phyloP scores from a whole-genome alignment of 1,284 basidiomycete species.

The Fomitopsis pinicola region DNA sequence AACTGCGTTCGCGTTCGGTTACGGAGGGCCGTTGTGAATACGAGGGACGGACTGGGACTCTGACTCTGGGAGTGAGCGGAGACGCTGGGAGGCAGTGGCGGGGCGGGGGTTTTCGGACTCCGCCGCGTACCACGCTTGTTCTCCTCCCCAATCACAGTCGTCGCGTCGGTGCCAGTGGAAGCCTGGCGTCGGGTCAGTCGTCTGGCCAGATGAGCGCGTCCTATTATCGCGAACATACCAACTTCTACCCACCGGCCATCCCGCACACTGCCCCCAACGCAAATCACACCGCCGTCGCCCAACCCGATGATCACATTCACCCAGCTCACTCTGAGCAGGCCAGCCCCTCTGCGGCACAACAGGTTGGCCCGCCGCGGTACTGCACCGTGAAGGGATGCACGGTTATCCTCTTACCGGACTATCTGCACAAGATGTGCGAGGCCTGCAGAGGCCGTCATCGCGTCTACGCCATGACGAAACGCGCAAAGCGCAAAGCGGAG shows the following conservation, averaged over 20 bases:
- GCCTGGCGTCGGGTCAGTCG: not conserved
- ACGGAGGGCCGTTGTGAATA: too few relatives aligned
- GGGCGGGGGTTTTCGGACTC: not conserved
- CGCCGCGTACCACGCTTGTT: not conserved
- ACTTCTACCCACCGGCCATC: not conserved
- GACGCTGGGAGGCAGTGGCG: not conserved
- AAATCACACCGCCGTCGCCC: not conserved
- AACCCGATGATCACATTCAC: not conserved
- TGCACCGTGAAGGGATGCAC: conserved; percentile 32
- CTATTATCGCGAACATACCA: not conserved
- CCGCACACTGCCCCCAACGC: not conserved
- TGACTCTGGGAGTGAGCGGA: not conserved
- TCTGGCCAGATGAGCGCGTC: not conserved
- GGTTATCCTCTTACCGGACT: conserved; percentile 20
- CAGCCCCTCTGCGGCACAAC: not conserved
- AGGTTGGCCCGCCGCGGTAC: not conserved
- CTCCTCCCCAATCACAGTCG: not conserved
- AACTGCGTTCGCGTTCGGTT: too few relatives aligned
- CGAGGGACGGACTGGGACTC: too few relatives aligned
- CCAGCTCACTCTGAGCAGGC: not conserved
- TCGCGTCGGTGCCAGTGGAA: not conserved
- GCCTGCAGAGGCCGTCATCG: conserved; percentile 46
- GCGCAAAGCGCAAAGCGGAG: conserved; percentile 47
- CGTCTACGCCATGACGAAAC: conserved; percentile 47
- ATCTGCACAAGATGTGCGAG: conserved; percentile 49